Base-by-base conservation (phyloP, 1,139 yeast genomes). In the Diutina sp. region DNA sequence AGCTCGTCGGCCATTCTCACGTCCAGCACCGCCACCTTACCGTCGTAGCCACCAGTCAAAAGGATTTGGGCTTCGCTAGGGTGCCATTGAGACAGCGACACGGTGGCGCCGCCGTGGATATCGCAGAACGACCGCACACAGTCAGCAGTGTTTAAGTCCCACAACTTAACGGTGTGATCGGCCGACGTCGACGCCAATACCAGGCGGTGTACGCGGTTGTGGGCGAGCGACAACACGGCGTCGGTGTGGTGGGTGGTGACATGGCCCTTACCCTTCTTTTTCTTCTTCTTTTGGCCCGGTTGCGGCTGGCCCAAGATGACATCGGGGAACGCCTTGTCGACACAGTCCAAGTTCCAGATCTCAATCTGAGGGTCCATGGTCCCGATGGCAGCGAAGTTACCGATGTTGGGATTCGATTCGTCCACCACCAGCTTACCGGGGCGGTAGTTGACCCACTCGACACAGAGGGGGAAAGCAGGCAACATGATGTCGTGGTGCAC, bases 351-450 rank as follows among this genome's bases (percentile, higher is more conserved):
- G 71, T 93, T 90, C 99, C 99, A 95, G 60, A 93, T 79, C 71
- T 93, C 99, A 69, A 93, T 93, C 67, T 88, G 95, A 47, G 99
- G 99, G 65, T 93, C 99, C 69, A 93, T 91, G 1, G 99, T 89
- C 67, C 99, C 98, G 61, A 93, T 78, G 14, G 99, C 99, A 1
- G 96, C 98, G 70, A 88, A 90, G 69, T 90, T 93, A 9, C 96
- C 97, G 48, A 84, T 73, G 60, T 80, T 78, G 51, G 69, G 63
- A 46, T 61, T 66, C n/a, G 66, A 72, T n/a, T 50, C 53, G 8
- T 30, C 53, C 25, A 50, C 53, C 35, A 50, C 21, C 18, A 68
- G 66, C 56, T 63, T 63, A 9, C 77, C 78, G 41, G 91, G 90
- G 62, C 78, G 79, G 69, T 80, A 87, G 69, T 90, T 87, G 60